Percentiles rank a stretch among this genome's conserved stretches.
These are phyloP conservation scores for Penicillium sclerotiorum DNA, from an alignment of 2,329 filamentous ascomycete species.

Conservation along the genomic window DNA sequence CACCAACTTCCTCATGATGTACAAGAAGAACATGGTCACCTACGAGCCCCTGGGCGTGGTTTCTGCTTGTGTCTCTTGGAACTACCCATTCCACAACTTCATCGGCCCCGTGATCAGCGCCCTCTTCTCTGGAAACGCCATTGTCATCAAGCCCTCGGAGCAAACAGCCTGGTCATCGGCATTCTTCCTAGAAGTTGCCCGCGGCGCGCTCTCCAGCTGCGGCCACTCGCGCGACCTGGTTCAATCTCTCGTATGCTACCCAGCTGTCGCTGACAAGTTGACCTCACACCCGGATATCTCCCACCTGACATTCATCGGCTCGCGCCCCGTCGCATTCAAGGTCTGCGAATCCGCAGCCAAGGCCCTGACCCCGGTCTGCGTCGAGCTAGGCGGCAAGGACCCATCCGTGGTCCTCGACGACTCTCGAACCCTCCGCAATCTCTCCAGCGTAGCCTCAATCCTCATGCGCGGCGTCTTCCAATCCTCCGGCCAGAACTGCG, in stretches of 20 bases:
- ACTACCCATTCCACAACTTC: constrained; percentile 95
- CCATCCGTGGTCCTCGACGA: constrained; percentile 88
- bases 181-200: constrained; percentile 80
- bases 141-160: constrained; percentile 93
- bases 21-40: constrained; percentile 86
- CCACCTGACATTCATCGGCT: constrained; percentile 96
- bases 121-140: constrained; percentile 86
- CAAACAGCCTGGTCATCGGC: constrained; percentile 89
- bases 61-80: constrained; percentile 92
- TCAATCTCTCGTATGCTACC: constrained; percentile 86
- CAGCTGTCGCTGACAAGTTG: constrained; percentile 75
- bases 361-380: constrained; percentile 80
- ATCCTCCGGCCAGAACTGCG: constrained; percentile 94
- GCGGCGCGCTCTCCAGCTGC: constrained; percentile 77
- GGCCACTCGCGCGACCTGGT: constrained; percentile 81
- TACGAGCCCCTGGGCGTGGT: constrained; percentile 95
- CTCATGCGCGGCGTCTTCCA: constrained; percentile 94
- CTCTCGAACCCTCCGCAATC: constrained; percentile 55
- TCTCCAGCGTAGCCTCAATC: constrained; percentile 75
- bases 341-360: constrained; percentile 86
- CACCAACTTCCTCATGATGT: constrained; percentile 90
- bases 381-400: constrained; percentile 95
- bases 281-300: constrained; percentile 82
- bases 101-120: constrained; percentile 88
- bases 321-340: constrained; percentile 79